Conservation (phyloP, 805 yeast genomes). For the Candida coquimbonensis region DNA sequence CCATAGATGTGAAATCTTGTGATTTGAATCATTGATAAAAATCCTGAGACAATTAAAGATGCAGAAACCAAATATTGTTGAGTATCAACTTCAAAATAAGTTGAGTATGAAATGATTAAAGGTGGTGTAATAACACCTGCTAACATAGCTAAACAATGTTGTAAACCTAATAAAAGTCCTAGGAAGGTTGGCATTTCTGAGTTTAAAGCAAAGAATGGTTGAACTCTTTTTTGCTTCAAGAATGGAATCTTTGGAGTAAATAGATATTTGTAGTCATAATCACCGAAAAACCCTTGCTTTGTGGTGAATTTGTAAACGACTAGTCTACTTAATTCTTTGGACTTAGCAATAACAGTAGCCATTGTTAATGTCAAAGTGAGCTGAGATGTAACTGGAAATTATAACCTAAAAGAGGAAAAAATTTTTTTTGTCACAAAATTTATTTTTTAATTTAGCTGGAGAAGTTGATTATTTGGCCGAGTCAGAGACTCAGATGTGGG, state of each 20-base stretch:
- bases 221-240: conserved; percentile 36
- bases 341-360: neutral
- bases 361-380: neutral
- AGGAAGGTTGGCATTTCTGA: conserved; percentile 73
- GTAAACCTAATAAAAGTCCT: conserved; percentile 75
- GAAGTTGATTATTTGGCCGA: neutral
- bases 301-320: conserved; percentile 39
- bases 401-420: neutral
- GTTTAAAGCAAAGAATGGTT: conserved; percentile 78
- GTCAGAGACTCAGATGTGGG: too few species aligned
- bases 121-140: conserved; percentile 91
- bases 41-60: conserved; percentile 61
- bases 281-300: conserved; percentile 78
- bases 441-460: neutral
- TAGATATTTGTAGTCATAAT: conserved; percentile 71
- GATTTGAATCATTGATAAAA: conserved; percentile 69
- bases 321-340: neutral
- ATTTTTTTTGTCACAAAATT: neutral
- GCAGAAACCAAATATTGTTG: conserved; percentile 68
- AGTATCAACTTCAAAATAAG: conserved; percentile 45
- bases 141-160: conserved; percentile 84
- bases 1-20: conserved; percentile 71
- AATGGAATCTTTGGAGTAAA: conserved; percentile 81
- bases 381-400: neutral
- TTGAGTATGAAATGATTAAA: conserved; percentile 55